Percentiles rank a stretch among this genome's conserved stretches.
These are phyloP conservation scores for Microstegium vimineum DNA, from an alignment of 176 grass and related monocot species.

Conservation along the genomic window DNA sequence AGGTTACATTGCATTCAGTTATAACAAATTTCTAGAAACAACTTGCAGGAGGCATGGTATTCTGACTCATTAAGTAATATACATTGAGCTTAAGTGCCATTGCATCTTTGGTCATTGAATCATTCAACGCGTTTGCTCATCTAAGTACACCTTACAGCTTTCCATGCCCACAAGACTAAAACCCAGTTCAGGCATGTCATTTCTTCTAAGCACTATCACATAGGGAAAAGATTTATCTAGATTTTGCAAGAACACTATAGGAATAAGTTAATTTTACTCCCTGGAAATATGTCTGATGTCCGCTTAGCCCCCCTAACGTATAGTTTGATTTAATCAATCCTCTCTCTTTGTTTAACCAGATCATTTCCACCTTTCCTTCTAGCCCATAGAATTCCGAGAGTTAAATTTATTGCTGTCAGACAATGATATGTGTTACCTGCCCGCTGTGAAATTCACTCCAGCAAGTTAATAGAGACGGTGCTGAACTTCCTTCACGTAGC, in stretches of 20 bases:
- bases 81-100: background rate
- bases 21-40: background rate
- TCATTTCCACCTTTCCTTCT: background rate
- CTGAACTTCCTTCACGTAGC: background rate
- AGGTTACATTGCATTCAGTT: background rate
- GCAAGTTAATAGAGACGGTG: slow-evolving; percentile 27
- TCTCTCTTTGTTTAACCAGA: background rate
- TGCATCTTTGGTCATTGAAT: background rate
- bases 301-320: no score
- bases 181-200: background rate
- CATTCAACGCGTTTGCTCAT: background rate
- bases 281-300: background rate
- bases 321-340: background rate
- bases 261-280: background rate
- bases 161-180: background rate
- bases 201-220: background rate
- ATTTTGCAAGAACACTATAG: background rate
- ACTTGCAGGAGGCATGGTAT: background rate
- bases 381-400: background rate
- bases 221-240: background rate
- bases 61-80: background rate
- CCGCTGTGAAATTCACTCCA: slow-evolving; percentile 46
- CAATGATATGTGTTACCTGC: slow-evolving; percentile 21
- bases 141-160: background rate
- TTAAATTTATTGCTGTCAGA: background rate